Evolutionary conservation across 2,329 filamentous ascomycete species (phyloP).

Genomic region (Harringtonia lauricola): DNA sequence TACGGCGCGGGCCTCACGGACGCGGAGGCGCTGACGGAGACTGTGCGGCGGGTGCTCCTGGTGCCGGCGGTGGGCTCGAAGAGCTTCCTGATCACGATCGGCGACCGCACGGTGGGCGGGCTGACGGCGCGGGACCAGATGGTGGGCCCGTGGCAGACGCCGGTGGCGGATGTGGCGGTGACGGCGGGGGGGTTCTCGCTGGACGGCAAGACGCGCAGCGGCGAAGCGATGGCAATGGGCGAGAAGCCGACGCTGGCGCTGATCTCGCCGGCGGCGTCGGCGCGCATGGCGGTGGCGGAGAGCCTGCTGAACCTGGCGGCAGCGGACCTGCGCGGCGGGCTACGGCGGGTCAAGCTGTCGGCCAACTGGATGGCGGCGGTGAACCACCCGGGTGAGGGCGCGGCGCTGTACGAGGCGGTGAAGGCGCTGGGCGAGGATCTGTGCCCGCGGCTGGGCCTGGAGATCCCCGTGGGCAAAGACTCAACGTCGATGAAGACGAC

Average conservation of each 20-base stretch:
- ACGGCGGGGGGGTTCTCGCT: constrained; percentile 70
- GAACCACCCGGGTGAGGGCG: constrained; percentile 83
- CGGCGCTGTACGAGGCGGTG: constrained; percentile 86
- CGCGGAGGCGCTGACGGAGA: constrained; percentile 47
- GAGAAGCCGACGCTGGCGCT: constrained; percentile 83
- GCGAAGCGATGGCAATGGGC: constrained; percentile 97
- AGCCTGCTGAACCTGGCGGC: constrained; percentile 88
- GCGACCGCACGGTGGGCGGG: constrained; percentile 83
- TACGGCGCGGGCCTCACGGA: constrained; percentile 42
- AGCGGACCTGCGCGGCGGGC: constrained; percentile 46
- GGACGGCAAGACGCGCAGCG: constrained; percentile 57
- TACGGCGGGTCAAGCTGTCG: constrained; percentile 75
- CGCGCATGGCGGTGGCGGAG: constrained; percentile 92
- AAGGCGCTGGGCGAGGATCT: constrained; percentile 87
- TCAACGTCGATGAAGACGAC: constrained; percentile 99
- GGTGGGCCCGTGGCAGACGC: constrained; percentile 92
- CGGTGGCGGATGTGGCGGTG: constrained; percentile 87
- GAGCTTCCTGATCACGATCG: constrained; percentile 93
- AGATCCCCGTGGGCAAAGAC: constrained; percentile 94
- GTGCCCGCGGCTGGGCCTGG: constrained; percentile 80
- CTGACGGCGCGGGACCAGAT: constrained; percentile 86
- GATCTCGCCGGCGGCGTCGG: constrained; percentile 81
- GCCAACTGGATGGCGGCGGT: constrained; percentile 99
- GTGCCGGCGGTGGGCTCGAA: constrained; percentile 93
- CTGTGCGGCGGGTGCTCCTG: constrained; percentile 69